A percentile compares a stretch with the other conserved stretches of the same genome.
Conservation (phyloP, 2,329 filamentous ascomycete genomes). For the Neonectria hederae region DNA sequence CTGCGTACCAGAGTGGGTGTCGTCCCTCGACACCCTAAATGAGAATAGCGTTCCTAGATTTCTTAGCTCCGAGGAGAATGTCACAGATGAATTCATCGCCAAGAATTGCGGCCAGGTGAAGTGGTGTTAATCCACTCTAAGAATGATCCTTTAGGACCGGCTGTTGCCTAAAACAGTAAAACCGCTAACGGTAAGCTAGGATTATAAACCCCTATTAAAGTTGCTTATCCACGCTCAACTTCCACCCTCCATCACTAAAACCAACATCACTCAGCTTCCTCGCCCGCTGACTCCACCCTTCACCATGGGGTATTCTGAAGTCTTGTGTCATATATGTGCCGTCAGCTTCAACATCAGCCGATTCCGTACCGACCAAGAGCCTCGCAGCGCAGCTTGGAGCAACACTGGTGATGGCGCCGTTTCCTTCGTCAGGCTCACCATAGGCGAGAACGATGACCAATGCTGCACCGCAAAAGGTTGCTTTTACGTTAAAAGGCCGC, state of each 20-base stretch:
- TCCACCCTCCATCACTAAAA: no score
- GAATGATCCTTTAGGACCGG: no score
- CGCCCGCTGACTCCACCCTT: no score
- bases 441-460: no score
- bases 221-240: no score
- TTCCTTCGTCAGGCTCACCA: no score
- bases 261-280: no score
- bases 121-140: background rate
- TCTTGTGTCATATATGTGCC: constrained; percentile 39
- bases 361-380: constrained; percentile 39
- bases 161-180: no score
- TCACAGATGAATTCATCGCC: background rate
- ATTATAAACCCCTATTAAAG: no score
- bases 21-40: background rate
- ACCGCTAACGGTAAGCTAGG: no score
- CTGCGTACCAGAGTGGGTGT: background rate
- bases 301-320: constrained; percentile 26
- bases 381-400: constrained; percentile 29
- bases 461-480: no score
- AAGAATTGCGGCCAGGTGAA: constrained; percentile 1
- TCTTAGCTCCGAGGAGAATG: background rate
- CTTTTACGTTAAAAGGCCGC: no score
- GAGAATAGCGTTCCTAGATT: background rate
- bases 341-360: constrained; percentile 45
- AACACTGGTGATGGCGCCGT: background rate